Evolutionary conservation across 306 rosid genomes (phyloP).

Genomic region (Cucumis cinereus): DNA sequence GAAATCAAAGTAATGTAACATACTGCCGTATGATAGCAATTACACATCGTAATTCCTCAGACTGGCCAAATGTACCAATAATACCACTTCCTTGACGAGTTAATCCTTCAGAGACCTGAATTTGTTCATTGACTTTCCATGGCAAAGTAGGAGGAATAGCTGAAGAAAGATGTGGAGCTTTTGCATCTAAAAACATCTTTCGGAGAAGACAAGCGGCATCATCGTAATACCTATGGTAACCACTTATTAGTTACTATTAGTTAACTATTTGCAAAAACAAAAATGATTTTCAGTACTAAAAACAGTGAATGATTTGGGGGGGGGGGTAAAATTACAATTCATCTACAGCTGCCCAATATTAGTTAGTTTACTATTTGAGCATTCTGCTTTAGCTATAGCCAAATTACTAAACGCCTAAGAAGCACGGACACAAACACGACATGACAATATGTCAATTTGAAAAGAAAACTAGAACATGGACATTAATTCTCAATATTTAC

Average conservation of each 20-base stretch:
- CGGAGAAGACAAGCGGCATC: conserved; percentile 94
- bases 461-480: no score
- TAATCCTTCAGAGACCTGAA: conserved; percentile 56
- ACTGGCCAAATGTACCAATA: conserved; percentile 70
- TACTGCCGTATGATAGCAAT: conserved; percentile 93
- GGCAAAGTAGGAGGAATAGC: conserved; percentile 87
- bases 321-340: no score
- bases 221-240: conserved; percentile 70
- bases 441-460: no score
- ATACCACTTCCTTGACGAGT: conserved; percentile 97
- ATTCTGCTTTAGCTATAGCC: no score
- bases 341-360: no score
- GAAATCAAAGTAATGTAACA: conserved; percentile 22
- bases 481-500: background rate
- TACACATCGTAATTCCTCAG: conserved; percentile 93
- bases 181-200: conserved; percentile 88
- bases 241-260: conserved; percentile 2
- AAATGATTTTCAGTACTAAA: background rate
- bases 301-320: background rate
- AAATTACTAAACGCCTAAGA: no score
- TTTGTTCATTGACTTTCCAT: conserved; percentile 72
- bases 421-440: no score
- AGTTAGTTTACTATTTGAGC: no score
- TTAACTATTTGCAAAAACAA: conserved; percentile 12
- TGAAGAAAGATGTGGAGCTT: conserved; percentile 95